phyloP scores from a whole-genome alignment of 2,329 filamentous ascomycete species.

The Aspergillus ruber region DNA sequence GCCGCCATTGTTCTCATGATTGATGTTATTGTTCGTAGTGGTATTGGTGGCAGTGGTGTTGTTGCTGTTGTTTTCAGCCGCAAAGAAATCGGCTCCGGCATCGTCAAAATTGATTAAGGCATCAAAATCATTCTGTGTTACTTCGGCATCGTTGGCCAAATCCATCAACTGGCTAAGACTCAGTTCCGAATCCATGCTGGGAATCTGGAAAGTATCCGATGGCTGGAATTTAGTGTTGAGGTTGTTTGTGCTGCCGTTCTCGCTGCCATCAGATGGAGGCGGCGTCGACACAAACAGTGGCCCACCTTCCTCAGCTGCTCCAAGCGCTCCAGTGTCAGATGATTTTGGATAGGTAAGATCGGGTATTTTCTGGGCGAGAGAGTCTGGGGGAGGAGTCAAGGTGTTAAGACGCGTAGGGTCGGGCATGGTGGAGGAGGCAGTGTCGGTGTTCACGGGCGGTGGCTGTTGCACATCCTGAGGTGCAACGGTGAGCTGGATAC shows the following conservation, averaged over 20 bases:
- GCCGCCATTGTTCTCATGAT: constrained; percentile 6
- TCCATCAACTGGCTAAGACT: constrained; percentile 38
- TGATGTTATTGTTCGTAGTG: background rate
- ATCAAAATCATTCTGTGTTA: constrained; percentile 42
- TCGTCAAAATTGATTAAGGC: constrained; percentile 43
- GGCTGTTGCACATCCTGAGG: constrained; percentile 22
- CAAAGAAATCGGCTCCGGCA: constrained; percentile 29
- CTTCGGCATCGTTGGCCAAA: constrained; percentile 39
- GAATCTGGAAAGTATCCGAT: constrained; percentile 23
- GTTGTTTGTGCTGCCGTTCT: constrained; percentile 37
- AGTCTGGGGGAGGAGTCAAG: constrained; percentile 37
- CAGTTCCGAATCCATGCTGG: constrained; percentile 26
- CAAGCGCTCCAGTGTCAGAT: constrained; percentile 11
- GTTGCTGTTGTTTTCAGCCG: constrained; percentile 19
- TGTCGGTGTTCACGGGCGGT: constrained; percentile 4
- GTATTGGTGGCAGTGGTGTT: constrained; percentile 1
- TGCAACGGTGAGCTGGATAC: constrained; percentile 60
- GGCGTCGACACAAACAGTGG: constrained; percentile 34
- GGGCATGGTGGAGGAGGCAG: constrained; percentile 1
- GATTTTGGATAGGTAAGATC: constrained; percentile 31
- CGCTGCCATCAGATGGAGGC: constrained; percentile 37
- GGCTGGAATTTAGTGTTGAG: constrained; percentile 23
- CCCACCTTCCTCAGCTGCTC: constrained; percentile 17
- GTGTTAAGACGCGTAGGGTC: constrained; percentile 22
- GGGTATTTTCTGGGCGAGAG: constrained; percentile 33